phyloP scores from a whole-genome alignment of 768 basidiomycete genomes.

The Lepiota venenata region DNA sequence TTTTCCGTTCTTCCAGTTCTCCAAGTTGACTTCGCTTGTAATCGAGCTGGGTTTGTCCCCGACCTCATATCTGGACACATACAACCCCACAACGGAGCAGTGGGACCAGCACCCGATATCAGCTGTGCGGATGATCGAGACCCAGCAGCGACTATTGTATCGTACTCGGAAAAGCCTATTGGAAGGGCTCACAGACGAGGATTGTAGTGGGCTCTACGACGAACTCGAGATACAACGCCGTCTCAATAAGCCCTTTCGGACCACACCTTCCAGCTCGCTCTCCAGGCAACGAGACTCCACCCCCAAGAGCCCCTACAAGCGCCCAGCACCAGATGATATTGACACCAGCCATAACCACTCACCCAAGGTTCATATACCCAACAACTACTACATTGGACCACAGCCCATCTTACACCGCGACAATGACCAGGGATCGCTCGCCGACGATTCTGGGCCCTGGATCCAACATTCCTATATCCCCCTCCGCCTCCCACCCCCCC shows the following conservation, averaged over 20 bases:
- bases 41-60: conserved; percentile 50
- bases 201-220: conserved; percentile 53
- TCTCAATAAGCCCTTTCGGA: conserved; percentile 14
- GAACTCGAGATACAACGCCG: conserved; percentile 48
- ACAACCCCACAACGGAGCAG: conserved; percentile 45
- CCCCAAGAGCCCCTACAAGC: conserved; percentile 17
- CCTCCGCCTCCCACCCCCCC: conserved; percentile 17
- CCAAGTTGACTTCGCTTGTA: conserved; percentile 47
- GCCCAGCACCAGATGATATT: conserved; percentile 18
- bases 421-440: conserved; percentile 9
- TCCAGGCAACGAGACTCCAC: conserved; percentile 1
- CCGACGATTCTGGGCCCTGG: conserved; percentile 3
- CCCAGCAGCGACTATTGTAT: conserved; percentile 62
- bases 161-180: conserved; percentile 56
- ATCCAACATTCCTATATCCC: conserved; percentile 10
- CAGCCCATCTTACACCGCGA: conserved; percentile 9
- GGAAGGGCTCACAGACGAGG: conserved; percentile 51
- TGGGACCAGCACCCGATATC: conserved; percentile 69
- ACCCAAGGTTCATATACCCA: conserved; percentile 27
- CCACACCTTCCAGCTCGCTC: conserved; percentile 9
- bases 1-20: conserved; percentile 64
- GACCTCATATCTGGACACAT: conserved; percentile 59
- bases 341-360: conserved; percentile 8
- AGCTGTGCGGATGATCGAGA: conserved; percentile 55
- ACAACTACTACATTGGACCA: conserved; percentile 26